Percentiles rank a stretch among this genome's conserved stretches.
Evolutionary conservation across 768 basidiomycete genomes (phyloP).

Genomic region (Pleurotus salmoneostramineus): DNA sequence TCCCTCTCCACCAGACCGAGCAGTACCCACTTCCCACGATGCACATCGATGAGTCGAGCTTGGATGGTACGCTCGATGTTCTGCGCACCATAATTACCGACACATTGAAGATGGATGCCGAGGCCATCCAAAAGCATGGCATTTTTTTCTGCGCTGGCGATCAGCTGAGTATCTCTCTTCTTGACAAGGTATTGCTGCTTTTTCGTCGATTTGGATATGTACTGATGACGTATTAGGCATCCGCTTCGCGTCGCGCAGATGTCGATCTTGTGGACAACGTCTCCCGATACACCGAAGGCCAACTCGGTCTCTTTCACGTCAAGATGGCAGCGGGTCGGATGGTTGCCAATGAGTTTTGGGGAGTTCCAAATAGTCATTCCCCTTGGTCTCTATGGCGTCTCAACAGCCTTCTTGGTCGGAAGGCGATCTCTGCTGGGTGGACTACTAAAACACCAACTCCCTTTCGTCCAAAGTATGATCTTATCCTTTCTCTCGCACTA

Average conservation of each 20-base stretch:
- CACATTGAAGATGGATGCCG: background rate
- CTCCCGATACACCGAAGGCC: slow-evolving; percentile 13
- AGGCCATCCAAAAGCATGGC: slow-evolving; percentile 9
- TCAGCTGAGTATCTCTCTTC: slow-evolving; percentile 9
- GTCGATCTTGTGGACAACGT: slow-evolving; percentile 12
- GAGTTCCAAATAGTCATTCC: slow-evolving; percentile 16
- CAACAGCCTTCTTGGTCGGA: slow-evolving; percentile 9
- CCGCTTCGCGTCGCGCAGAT: slow-evolving; percentile 17
- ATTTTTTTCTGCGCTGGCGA: slow-evolving; percentile 12
- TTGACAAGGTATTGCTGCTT: slow-evolving; percentile 5
- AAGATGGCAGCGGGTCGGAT: slow-evolving; percentile 18
- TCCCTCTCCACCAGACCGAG: slow-evolving; percentile 14
- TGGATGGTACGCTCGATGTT: slow-evolving; percentile 14
- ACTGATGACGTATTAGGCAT: slow-evolving; percentile 11
- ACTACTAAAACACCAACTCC: background rate
- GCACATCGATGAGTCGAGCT: slow-evolving; percentile 17
- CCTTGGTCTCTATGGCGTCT: slow-evolving; percentile 11
- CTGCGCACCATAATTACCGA: slow-evolving; percentile 7
- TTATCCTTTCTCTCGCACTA: background rate
- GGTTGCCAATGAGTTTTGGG: slow-evolving; percentile 23
- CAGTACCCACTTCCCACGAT: slow-evolving; percentile 12
- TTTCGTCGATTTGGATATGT: no score
- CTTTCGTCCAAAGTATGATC: background rate
- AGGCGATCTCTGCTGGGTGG: background rate
- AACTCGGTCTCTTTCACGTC: slow-evolving; percentile 20